These are phyloP conservation scores for Solanum habrochaites DNA, from an alignment of 257 asterid species.

Conservation along the genomic window DNA sequence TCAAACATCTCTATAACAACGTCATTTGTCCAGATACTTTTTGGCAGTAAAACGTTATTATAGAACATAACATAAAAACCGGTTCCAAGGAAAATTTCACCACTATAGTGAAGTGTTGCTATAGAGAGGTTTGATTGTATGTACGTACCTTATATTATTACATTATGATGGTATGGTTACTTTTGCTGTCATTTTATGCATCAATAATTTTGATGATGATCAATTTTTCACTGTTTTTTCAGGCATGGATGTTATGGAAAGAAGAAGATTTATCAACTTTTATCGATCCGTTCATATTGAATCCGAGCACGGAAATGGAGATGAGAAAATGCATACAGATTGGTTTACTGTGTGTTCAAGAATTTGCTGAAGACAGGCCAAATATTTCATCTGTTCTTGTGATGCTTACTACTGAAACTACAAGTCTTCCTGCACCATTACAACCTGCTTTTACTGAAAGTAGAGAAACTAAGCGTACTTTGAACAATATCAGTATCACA, in stretches of 20 bases:
- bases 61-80: too few relatives aligned
- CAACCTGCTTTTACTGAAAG: constrained; percentile 31
- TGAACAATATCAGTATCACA: neutral
- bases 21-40: too few relatives aligned
- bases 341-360: constrained; percentile 49
- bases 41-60: too few relatives aligned
- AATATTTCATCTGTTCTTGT: constrained; percentile 27
- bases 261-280: constrained; percentile 20
- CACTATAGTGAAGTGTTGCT: too few relatives aligned
- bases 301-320: constrained; percentile 15
- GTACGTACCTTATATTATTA: too few relatives aligned
- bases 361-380: constrained; percentile 39
- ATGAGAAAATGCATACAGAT: constrained; percentile 29
- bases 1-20: too few relatives aligned
- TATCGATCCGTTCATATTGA: constrained; percentile 22
- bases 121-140: too few relatives aligned
- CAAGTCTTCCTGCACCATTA: constrained; percentile 17
- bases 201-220: neutral
- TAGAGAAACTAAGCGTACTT: neutral
- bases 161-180: too few relatives aligned
- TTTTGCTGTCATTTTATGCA: neutral
- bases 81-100: too few relatives aligned
- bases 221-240: neutral
- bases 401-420: constrained; percentile 32
- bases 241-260: constrained; percentile 58